Conservation (phyloP, 768 basidiomycete species). For the Lyophyllum shimeji region DNA sequence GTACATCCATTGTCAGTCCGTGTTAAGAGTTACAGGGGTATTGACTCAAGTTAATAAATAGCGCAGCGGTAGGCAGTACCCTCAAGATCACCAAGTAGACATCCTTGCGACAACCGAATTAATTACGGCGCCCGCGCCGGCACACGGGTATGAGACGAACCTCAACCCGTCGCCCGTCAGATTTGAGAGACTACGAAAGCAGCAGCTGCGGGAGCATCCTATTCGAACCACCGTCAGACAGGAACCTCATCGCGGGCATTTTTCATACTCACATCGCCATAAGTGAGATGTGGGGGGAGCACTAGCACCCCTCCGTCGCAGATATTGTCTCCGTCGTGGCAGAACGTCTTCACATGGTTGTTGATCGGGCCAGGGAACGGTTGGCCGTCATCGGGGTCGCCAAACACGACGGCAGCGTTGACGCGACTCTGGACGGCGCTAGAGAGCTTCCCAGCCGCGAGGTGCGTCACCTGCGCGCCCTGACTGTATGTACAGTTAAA, state of each 20-base stretch:
- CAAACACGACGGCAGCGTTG: constrained; percentile 23
- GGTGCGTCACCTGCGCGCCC: constrained; percentile 37
- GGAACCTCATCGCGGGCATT: neutral
- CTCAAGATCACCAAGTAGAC: no score
- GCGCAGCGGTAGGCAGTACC: no score
- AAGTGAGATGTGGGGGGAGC: neutral
- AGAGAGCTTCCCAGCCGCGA: constrained; percentile 34
- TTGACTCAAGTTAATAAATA: no score
- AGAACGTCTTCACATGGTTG: constrained; percentile 18
- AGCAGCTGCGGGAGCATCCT: constrained; percentile 19
- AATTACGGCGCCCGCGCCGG: no score
- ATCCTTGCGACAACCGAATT: no score
- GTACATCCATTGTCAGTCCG: no score
- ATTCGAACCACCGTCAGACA: constrained; percentile 15
- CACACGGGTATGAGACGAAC: no score
- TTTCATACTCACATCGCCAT: neutral
- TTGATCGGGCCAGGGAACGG: constrained; percentile 14
- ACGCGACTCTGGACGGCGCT: constrained; percentile 20
- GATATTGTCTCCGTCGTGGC: constrained; percentile 5
- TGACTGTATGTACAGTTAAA: constrained; percentile 21
- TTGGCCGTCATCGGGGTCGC: constrained; percentile 23
- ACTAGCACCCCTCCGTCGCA: neutral
- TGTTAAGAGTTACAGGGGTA: no score
- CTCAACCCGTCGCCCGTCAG: no score
- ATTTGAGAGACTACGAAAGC: constrained; percentile 10